phyloP scores from a whole-genome alignment of 257 asterid species.

The Nicotiana obtusifolia region DNA sequence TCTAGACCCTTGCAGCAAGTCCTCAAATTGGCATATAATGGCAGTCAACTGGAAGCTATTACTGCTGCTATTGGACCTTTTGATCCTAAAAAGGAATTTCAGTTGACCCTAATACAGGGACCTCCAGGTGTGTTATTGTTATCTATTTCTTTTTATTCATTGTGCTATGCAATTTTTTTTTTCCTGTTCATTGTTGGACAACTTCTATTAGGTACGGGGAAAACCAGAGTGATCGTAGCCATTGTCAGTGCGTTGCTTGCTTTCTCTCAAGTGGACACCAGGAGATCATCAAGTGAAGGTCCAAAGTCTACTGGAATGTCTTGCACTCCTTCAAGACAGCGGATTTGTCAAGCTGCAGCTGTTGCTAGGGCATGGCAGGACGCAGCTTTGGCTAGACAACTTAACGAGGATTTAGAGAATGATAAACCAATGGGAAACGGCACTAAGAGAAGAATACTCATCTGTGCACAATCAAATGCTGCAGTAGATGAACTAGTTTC shows the following conservation, averaged over 20 bases:
- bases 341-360: slow-evolving; percentile 72
- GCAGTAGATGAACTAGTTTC: slow-evolving; percentile 96
- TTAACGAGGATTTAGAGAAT: slow-evolving; percentile 43
- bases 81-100: slow-evolving; percentile 53
- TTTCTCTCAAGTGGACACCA: slow-evolving; percentile 41
- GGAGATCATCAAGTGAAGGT: slow-evolving; percentile 36
- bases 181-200: slow-evolving; percentile 1
- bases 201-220: slow-evolving; percentile 72
- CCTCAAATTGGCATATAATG: slow-evolving; percentile 66
- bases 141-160: not conserved
- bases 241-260: slow-evolving; percentile 84
- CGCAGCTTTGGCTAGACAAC: slow-evolving; percentile 88
- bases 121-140: slow-evolving; percentile 77
- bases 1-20: slow-evolving; percentile 63
- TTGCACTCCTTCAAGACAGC: slow-evolving; percentile 32
- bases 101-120: slow-evolving; percentile 91
- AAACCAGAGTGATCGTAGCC: slow-evolving; percentile 89
- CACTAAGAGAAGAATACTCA: slow-evolving; percentile 70
- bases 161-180: not conserved
- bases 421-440: slow-evolving; percentile 36
- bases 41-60: slow-evolving; percentile 87
- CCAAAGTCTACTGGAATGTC: slow-evolving; percentile 27
- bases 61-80: slow-evolving; percentile 61
- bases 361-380: slow-evolving; percentile 98
- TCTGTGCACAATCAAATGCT: slow-evolving; percentile 99